Evolutionary conservation across 805 yeast genomes (phyloP), one percentile per base, ranked within the genome.

Genomic region (Ogataea pilisensis): DNA sequence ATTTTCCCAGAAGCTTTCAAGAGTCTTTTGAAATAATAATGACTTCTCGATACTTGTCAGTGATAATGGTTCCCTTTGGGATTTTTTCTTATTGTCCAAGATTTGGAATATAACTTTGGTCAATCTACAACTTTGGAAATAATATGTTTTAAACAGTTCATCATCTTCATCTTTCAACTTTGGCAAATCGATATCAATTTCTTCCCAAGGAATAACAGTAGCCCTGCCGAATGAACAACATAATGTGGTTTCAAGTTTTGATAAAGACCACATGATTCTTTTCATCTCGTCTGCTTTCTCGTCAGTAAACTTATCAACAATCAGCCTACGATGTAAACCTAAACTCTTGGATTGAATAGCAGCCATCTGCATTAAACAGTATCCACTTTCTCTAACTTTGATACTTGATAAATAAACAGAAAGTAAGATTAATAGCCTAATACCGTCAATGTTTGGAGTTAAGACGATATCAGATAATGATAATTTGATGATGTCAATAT

Each of bases 161-260:
- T 64, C 67, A 8, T 48, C 49, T 8, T 54, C 53, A 34, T 63
- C 63, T 5, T 46, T 39, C 34, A 58, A 46, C 8, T 38, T 36
- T 1, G 76, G 75, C 30, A 66, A 60, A 14, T 61, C 69, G 33
- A 70, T 57, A 46, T 68, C 73, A 33, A 70, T 67, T 29, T 71
- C 76, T 38, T 67, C 68, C 54, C 69, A 66, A 14, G 63, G 65
- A 35, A 72, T 59, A n/a, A 66, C 66, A 41, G 71, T 61, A 5
- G 73, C 69, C 31, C 76, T 55, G 13, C 76, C 78, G 54, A 72
- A 67, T 7, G 70, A 66, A 29, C 71, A 60, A 45, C 74, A 66
- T 18, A 70, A 42, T 0, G 66, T 55, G 28, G 67, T 56, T 46
- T 71, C 77, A 24, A 55, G 53, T 38, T 69, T 70, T 30, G 69